Conservation (phyloP, 305 asterid genomes). For the Fraxinus albicans region DNA sequence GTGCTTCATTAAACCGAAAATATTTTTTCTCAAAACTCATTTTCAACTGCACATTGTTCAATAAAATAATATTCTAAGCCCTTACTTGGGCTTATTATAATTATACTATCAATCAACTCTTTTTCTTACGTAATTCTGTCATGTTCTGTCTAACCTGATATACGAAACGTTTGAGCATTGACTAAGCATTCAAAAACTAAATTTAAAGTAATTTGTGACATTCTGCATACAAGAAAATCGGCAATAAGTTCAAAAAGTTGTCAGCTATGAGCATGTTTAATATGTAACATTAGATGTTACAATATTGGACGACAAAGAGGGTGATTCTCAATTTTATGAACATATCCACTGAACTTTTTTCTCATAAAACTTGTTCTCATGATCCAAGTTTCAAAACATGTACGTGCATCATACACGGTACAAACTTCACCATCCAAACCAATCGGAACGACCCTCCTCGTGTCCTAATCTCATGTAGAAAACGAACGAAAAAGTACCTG, state of each 20-base stretch:
- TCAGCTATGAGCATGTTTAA: not conserved
- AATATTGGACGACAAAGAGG: not conserved
- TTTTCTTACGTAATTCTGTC: not conserved
- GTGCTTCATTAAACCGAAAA: too few relatives aligned
- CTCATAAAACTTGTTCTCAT: not conserved
- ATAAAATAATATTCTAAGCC: too few relatives aligned
- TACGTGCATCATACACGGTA: not conserved
- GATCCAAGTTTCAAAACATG: not conserved
- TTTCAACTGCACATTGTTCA: too few relatives aligned
- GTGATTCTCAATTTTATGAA: not conserved
- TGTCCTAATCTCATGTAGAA: not conserved
- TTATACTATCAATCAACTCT: not conserved
- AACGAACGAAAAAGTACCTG: not conserved
- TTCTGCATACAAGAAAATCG: too few relatives aligned
- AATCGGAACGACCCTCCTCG: not conserved
- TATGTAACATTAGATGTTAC: too few relatives aligned
- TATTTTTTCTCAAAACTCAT: too few relatives aligned
- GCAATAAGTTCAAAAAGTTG: not conserved
- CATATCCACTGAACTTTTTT: not conserved
- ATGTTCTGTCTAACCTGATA: not conserved
- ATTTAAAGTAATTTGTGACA: not conserved
- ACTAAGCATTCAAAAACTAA: not conserved
- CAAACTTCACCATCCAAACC: not conserved
- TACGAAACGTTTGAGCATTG: not conserved
- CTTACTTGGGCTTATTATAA: too few relatives aligned